A percentile compares a stretch with the other conserved stretches of the same genome.
phyloP scores from a whole-genome alignment of 768 basidiomycete species.

The Holtermanniella nyarrowii region DNA sequence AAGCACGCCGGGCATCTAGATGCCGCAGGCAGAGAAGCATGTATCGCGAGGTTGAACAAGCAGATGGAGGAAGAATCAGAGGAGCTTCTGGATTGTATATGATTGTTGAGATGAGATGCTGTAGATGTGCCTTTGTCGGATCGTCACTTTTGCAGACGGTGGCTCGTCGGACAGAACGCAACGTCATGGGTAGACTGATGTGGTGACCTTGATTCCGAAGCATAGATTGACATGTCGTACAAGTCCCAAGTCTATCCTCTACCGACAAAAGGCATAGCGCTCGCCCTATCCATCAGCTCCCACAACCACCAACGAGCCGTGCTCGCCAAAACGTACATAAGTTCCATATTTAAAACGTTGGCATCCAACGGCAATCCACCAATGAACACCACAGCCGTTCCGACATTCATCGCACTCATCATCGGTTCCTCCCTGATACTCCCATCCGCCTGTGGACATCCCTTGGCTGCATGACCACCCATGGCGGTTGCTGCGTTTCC shows the following conservation, averaged over 20 bases:
- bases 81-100: too few relatives aligned
- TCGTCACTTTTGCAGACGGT: too few relatives aligned
- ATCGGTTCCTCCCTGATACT: constrained; percentile 49
- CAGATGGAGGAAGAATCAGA: too few relatives aligned
- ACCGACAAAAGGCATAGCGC: constrained; percentile 38
- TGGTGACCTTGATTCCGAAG: too few relatives aligned
- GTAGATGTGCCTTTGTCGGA: too few relatives aligned
- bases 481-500: constrained; percentile 66
- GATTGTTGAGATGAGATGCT: too few relatives aligned
- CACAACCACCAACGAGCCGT: background rate
- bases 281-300: constrained; percentile 20
- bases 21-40: too few relatives aligned
- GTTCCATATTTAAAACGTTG: constrained; percentile 59
- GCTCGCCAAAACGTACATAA: constrained; percentile 53
- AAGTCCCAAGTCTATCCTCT: constrained; percentile 17
- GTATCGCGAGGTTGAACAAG: too few relatives aligned
- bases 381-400: constrained; percentile 59
- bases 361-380: constrained; percentile 59
- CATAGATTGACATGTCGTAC: background rate
- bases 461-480: constrained; percentile 46
- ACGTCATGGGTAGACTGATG: too few relatives aligned
- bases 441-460: constrained; percentile 63
- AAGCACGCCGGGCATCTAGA: too few relatives aligned
- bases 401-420: constrained; percentile 65
- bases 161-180: too few relatives aligned